Percentiles rank a stretch among this genome's conserved stretches.
Conservation (phyloP, 805 yeast genomes). For the Clavispora fructus region DNA sequence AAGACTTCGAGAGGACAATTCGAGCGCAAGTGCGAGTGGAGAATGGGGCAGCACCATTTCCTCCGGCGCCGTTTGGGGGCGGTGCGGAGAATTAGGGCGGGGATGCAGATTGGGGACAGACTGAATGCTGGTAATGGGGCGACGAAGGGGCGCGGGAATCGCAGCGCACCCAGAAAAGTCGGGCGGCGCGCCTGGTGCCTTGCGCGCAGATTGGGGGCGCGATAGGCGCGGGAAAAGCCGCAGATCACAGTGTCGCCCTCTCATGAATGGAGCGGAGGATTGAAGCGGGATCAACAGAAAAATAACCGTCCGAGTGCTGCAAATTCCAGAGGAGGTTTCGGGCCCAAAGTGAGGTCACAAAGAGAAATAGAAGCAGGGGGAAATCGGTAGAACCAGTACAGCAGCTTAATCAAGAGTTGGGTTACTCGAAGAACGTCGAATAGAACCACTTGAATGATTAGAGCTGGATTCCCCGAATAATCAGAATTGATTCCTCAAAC, state of each 20-base stretch:
- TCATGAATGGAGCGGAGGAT: not conserved
- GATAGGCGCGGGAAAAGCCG: not conserved
- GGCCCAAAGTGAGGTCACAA: too few species aligned
- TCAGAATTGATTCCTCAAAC: too few species aligned
- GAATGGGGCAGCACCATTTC: not conserved
- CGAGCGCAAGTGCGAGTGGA: not conserved
- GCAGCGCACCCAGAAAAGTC: not conserved
- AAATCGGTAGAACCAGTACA: too few species aligned
- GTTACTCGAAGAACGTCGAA: too few species aligned
- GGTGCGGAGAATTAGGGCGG: not conserved
- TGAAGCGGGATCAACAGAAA: not conserved
- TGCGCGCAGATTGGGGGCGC: not conserved
- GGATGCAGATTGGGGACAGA: too few species aligned
- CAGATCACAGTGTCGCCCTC: not conserved
- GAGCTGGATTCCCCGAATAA: too few species aligned
- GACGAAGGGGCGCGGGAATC: not conserved
- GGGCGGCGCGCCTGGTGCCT: not conserved
- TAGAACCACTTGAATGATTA: too few species aligned
- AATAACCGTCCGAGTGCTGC: too few species aligned
- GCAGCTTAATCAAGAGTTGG: too few species aligned
- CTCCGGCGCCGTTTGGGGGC: not conserved
- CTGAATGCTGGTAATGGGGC: not conserved
- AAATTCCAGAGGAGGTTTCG: too few species aligned
- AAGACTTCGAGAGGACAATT: not conserved
- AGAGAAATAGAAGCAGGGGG: too few species aligned